Conservation (phyloP, 2,329 filamentous ascomycete genomes). For the Fusarium nematophilum region DNA sequence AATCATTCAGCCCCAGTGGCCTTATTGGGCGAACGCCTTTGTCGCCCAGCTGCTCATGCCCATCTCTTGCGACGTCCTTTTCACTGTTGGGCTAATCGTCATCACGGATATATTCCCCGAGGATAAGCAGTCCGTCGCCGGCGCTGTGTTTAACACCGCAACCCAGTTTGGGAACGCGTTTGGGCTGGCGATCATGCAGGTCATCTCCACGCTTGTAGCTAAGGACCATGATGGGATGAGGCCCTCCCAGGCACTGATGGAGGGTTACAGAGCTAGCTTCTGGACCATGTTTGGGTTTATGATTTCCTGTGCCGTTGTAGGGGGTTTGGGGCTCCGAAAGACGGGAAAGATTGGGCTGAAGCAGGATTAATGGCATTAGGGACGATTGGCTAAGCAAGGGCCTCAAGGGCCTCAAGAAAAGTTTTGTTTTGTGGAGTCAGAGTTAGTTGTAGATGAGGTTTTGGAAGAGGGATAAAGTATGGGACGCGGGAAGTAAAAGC, state of each 20-base stretch:
- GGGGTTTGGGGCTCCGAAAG: conserved; percentile 53
- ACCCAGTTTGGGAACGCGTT: conserved; percentile 66
- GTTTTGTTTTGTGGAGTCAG: no score
- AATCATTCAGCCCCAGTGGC: conserved; percentile 57
- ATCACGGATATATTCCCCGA: conserved; percentile 65
- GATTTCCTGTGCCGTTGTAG: conserved; percentile 53
- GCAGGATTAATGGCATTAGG: conserved; percentile 46
- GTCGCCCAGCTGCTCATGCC: conserved; percentile 56
- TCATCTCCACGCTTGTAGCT: conserved; percentile 55
- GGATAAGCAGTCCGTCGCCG: conserved; percentile 68
- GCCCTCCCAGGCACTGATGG: conserved; percentile 51
- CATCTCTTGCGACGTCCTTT: conserved; percentile 60
- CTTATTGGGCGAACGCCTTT: conserved; percentile 63
- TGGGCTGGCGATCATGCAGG: conserved; percentile 59
- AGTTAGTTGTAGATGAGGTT: no score
- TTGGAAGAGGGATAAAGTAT: no score
- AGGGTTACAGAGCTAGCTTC: conserved; percentile 62
- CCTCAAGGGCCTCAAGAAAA: no score
- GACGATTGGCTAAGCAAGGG: no score
- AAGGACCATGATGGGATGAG: conserved; percentile 44
- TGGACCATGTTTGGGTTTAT: conserved; percentile 63
- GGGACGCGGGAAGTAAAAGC: no score
- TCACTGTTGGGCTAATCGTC: conserved; percentile 66
- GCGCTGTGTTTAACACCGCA: conserved; percentile 70
- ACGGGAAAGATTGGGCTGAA: conserved; percentile 61